phyloP scores from a whole-genome alignment of 768 basidiomycete genomes.

The Artomyces pyxidatus region DNA sequence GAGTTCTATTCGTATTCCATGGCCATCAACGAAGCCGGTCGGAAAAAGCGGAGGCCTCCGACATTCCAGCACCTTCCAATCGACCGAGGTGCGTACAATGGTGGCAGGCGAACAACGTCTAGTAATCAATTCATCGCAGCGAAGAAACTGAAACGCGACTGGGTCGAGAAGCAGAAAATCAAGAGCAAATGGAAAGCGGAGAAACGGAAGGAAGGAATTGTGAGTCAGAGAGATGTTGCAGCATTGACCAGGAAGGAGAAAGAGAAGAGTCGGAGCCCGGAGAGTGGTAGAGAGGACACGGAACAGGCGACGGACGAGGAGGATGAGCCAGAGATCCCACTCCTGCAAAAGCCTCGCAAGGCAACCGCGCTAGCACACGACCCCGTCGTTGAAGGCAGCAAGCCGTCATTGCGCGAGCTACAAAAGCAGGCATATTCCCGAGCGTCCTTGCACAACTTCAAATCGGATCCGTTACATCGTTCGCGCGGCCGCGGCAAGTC shows the following conservation, averaged over 20 bases:
- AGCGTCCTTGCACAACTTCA: constrained; percentile 49
- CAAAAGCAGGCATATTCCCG: constrained; percentile 55
- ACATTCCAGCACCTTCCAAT: constrained; percentile 61
- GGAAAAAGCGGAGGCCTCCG: constrained; percentile 52
- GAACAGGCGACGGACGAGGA: constrained; percentile 3
- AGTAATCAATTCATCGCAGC: constrained; percentile 34
- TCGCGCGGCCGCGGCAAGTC: constrained; percentile 17
- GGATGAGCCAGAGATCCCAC: neutral
- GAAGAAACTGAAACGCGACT: constrained; percentile 71
- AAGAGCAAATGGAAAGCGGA: constrained; percentile 72
- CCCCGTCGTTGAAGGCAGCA: constrained; percentile 9
- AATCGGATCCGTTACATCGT: constrained; percentile 34
- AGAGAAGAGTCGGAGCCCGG: constrained; percentile 1
- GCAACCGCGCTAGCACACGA: neutral
- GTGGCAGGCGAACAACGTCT: neutral
- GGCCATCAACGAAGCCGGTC: neutral
- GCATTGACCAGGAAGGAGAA: neutral
- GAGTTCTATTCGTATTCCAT: too few species aligned
- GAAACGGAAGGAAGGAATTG: constrained; percentile 44
- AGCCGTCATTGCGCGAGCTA: constrained; percentile 46
- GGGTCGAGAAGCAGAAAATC: constrained; percentile 71
- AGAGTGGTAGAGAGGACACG: neutral
- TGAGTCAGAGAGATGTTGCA: constrained; percentile 8
- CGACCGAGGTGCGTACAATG: constrained; percentile 42
- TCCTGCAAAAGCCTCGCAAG: neutral